Conservation (phyloP, 2,329 filamentous ascomycete species). For the Exophiala lecanii-corni region DNA sequence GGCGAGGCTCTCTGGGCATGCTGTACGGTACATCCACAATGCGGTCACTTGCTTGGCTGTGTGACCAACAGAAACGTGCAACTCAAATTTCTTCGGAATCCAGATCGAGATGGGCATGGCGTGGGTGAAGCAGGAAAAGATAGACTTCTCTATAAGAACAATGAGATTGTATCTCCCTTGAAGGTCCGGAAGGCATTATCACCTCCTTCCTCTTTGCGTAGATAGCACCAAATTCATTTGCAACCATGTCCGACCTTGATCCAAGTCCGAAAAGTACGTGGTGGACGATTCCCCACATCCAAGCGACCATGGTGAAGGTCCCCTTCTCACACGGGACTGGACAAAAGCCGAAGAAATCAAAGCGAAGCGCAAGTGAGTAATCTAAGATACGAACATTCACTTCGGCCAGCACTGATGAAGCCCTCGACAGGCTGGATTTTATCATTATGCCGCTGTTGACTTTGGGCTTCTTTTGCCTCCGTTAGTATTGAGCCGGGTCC, state of each 20-base stretch:
- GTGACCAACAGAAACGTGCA: too few relatives aligned
- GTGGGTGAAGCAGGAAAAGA: background rate
- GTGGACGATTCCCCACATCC: slow-evolving; percentile 11
- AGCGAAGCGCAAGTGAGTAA: slow-evolving; percentile 20
- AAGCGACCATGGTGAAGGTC: slow-evolving; percentile 9
- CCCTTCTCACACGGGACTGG: slow-evolving; percentile 15
- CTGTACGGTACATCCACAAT: background rate
- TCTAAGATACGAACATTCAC: background rate
- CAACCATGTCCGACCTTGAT: slow-evolving; percentile 5
- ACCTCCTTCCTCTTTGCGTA: too few relatives aligned
- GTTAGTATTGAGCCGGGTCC: slow-evolving; percentile 31
- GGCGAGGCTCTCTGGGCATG: background rate
- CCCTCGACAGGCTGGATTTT: slow-evolving; percentile 19
- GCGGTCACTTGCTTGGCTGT: background rate
- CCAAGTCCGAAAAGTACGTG: too few relatives aligned
- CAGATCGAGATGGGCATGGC: background rate
- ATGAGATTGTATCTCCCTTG: background rate
- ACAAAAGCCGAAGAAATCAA: slow-evolving; percentile 16
- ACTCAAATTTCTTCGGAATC: too few relatives aligned
- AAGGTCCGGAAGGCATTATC: background rate
- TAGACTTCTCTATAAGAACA: slow-evolving; percentile 1
- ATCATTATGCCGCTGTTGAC: slow-evolving; percentile 29
- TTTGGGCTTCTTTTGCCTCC: slow-evolving; percentile 29
- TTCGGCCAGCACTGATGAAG: background rate
- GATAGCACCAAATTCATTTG: too few relatives aligned